Conservation (phyloP, 2,329 filamentous ascomycete species). For the Aureobasidium sp. region DNA sequence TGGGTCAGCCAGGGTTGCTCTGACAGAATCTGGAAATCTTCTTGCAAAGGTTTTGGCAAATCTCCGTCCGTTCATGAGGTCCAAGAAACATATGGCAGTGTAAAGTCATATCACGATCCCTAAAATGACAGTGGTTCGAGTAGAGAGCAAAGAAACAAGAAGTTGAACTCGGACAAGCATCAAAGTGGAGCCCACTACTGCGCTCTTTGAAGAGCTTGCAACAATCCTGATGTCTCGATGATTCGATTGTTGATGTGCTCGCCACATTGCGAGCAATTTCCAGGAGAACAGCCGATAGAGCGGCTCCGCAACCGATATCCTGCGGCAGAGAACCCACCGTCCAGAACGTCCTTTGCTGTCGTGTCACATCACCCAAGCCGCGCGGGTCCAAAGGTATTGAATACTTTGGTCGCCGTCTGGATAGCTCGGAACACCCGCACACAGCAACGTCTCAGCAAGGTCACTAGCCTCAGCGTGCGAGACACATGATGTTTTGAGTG, state of each 20-base stretch:
- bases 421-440: not conserved
- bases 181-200: not conserved
- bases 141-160: not conserved
- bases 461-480: too few relatives aligned
- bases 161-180: not conserved
- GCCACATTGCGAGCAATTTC: not conserved
- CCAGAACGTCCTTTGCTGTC: conserved; percentile 8
- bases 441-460: not conserved
- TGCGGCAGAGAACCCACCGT: not conserved
- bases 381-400: not conserved
- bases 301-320: not conserved
- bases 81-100: too few relatives aligned
- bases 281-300: conserved; percentile 6
- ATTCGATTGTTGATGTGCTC: not conserved
- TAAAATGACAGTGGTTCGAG: too few relatives aligned
- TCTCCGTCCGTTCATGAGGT: too few relatives aligned
- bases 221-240: not conserved
- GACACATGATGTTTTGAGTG: not conserved
- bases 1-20: not conserved
- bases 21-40: not conserved
- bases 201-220: not conserved
- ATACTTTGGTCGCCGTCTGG: not conserved
- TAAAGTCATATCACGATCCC: too few relatives aligned
- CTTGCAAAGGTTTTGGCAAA: too few relatives aligned
- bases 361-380: conserved; percentile 16